These are phyloP conservation scores for Nicotiana undulata DNA, from an alignment of 257 asterid species.

Conservation along the genomic window DNA sequence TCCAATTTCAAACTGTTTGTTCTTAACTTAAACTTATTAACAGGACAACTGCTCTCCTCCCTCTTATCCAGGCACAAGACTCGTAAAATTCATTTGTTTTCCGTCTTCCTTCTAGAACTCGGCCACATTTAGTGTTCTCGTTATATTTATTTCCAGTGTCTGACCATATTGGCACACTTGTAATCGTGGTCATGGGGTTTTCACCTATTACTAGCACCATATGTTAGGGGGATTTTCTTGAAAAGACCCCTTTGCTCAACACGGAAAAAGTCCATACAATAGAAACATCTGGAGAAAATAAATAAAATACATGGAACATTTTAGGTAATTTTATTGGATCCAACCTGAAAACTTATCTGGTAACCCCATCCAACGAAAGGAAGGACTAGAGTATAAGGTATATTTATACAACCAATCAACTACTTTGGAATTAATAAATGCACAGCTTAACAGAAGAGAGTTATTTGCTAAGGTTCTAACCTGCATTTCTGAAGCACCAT, in stretches of 20 bases:
- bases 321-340: background rate
- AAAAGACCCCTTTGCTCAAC: background rate
- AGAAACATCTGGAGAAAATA: background rate
- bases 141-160: background rate
- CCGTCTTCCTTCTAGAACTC: background rate
- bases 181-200: background rate
- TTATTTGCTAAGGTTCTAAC: slow-evolving; percentile 27
- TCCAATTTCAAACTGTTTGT: background rate
- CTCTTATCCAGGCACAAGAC: background rate
- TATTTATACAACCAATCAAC: background rate
- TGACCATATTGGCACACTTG: background rate
- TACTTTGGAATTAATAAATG: background rate
- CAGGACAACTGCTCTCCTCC: background rate
- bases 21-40: background rate
- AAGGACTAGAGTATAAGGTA: background rate
- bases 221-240: background rate
- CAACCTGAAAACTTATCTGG: background rate
- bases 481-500: slow-evolving; percentile 74
- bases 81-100: background rate
- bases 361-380: background rate
- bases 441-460: background rate
- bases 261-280: background rate
- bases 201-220: background rate
- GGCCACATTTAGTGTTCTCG: background rate
- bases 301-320: background rate